Evolutionary conservation across 345 rosid genomes (phyloP), one percentile per base, ranked within the genome.

Genomic region (Barbarea vulgaris): DNA sequence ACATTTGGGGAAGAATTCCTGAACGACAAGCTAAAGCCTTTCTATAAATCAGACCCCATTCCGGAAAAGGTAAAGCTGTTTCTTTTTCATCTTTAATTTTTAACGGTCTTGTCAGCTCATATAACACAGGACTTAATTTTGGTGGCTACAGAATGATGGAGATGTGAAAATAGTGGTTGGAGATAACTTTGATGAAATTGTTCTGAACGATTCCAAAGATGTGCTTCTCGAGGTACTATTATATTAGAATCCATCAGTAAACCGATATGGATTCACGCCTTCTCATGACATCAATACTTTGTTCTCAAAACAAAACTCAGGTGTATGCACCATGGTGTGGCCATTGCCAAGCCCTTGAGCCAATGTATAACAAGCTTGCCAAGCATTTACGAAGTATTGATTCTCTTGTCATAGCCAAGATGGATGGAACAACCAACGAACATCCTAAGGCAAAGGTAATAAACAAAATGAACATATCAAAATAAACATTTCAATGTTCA

Each of bases 311-410:
- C 51, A 17, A 57, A 55, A 77, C 24, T 71, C 81, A 95, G 99
- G 88, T 95, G 54, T 87, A 95, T 77, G 98, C 99, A 65, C 97
- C 99, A 54, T 93, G 99, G 99, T 95, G 99, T 72, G 99, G 99
- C 63, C 99, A 95, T 83, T 95, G 99, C 82, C 97, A 95, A 85
- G 73, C 98, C 33, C 82, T 95, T 31, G 99, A 95, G 81, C 97
- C 97, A 56, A 89, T 88, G 53, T 95, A 93, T 59, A 83, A 87
- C 89, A 95, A 95, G 75, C 97, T 95, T 79, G 99, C 91, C 41
- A 89, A 87, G 82, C 97, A 93, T 85, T 83, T 96, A 51, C 81
- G 72, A 6, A 87, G 76, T 68, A 87, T 96, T 68, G 93, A 96
- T 50, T 93, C 98, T 50, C 66, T 96, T 51, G 89, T 96, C 71